A percentile compares a stretch with the other conserved stretches of the same genome.
Evolutionary conservation across 1,139 yeast species (phyloP).

Genomic region (Casaregolazyma lundiana): DNA sequence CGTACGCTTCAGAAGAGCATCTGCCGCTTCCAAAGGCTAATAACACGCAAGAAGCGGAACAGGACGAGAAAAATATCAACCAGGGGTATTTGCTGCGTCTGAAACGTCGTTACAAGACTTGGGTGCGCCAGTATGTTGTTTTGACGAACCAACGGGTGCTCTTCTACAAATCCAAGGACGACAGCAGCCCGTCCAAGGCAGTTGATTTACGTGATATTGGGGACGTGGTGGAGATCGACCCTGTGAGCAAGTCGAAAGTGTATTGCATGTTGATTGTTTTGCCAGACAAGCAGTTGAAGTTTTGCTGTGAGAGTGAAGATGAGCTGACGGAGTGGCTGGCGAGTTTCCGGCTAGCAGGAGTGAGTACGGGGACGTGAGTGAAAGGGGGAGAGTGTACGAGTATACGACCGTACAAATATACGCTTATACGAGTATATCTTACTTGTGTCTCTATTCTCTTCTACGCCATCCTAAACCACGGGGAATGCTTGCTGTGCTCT

Average conservation of each 20-base stretch:
- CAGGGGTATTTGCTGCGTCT: slow-evolving; percentile 42
- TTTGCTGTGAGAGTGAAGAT: slow-evolving; percentile 45
- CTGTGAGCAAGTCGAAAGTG: slow-evolving; percentile 40
- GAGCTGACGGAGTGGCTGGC: slow-evolving; percentile 51
- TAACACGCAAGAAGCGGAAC: neutral
- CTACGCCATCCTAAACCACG: too few species aligned
- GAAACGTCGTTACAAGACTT: slow-evolving; percentile 44
- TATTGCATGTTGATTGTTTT: slow-evolving; percentile 50
- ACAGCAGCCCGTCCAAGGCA: slow-evolving; percentile 30
- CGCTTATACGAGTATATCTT: too few species aligned
- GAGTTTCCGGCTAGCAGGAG: slow-evolving; percentile 34
- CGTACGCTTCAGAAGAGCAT: slow-evolving; percentile 8
- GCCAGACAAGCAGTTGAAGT: slow-evolving; percentile 42
- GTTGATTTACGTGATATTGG: slow-evolving; percentile 39
- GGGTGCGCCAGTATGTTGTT: slow-evolving; percentile 44
- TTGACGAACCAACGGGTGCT: slow-evolving; percentile 41
- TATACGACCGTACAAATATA: too few species aligned
- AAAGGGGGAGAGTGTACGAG: too few species aligned
- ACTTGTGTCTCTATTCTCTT: too few species aligned
- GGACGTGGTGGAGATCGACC: slow-evolving; percentile 53
- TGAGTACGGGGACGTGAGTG: neutral
- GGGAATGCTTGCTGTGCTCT: too few species aligned
- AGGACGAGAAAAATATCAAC: slow-evolving; percentile 26
- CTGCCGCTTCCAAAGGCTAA: neutral
- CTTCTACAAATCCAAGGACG: slow-evolving; percentile 38